Evolutionary conservation across 2,329 filamentous ascomycete genomes (phyloP).

Genomic region (Nothophaeocryptopus gaeumannii): DNA sequence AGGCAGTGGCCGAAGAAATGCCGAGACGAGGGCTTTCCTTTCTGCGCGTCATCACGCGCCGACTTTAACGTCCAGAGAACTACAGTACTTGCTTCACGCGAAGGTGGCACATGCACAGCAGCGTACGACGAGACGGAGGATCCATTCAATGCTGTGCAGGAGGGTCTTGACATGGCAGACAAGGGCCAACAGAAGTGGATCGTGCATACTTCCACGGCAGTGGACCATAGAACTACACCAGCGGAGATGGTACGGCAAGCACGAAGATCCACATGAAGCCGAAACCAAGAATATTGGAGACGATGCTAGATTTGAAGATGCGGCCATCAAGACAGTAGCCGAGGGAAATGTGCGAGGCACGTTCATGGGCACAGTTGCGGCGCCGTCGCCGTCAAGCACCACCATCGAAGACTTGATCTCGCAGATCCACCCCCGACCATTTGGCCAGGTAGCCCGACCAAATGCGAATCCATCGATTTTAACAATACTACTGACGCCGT

Average conservation of each 20-base stretch:
- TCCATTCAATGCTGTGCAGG: neutral
- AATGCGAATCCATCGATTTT: slow-evolving; percentile 17
- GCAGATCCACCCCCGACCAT: slow-evolving; percentile 14
- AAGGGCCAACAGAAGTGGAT: neutral
- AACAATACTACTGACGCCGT: slow-evolving; percentile 24
- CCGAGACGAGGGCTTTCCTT: neutral
- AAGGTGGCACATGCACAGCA: too few relatives aligned
- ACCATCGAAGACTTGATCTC: slow-evolving; percentile 18
- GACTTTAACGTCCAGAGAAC: too few relatives aligned
- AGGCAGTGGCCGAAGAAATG: neutral
- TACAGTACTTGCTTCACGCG: too few relatives aligned
- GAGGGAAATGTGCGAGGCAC: neutral
- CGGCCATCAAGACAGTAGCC: too few relatives aligned
- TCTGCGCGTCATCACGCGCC: neutral
- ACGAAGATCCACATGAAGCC: too few relatives aligned
- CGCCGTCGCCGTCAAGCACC: slow-evolving; percentile 2
- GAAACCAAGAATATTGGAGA: too few relatives aligned
- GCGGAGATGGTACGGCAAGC: too few relatives aligned
- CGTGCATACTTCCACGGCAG: neutral
- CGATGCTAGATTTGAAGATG: too few relatives aligned
- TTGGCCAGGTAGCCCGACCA: slow-evolving; percentile 2
- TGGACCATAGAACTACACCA: neutral
- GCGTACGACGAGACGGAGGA: too few relatives aligned
- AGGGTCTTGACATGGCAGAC: neutral
- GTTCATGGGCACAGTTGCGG: slow-evolving; percentile 17